Evolutionary conservation across 2,329 filamentous ascomycete species (phyloP).

Genomic region (Pestalotiopsis sp.): DNA sequence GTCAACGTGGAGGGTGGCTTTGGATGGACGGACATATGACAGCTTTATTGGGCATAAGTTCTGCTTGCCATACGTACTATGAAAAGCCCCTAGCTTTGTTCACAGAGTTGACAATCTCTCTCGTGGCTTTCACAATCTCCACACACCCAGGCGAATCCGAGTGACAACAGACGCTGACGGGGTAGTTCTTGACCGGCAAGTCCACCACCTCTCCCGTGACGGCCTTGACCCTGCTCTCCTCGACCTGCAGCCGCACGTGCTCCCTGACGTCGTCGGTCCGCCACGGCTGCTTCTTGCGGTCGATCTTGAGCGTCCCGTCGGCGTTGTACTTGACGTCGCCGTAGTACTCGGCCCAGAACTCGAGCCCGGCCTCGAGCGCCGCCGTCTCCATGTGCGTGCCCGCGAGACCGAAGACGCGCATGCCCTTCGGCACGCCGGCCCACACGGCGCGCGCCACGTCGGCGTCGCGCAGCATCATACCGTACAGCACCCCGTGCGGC

Average conservation of each 20-base stretch:
- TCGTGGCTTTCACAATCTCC: constrained; percentile 42
- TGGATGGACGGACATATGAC: no score
- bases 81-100: constrained; percentile 24
- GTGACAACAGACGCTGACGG: constrained; percentile 46
- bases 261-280: constrained; percentile 38
- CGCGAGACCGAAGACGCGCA: constrained; percentile 26
- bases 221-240: constrained; percentile 40
- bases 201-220: constrained; percentile 39
- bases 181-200: constrained; percentile 41
- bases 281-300: constrained; percentile 58
- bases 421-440: constrained; percentile 23
- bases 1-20: no score
- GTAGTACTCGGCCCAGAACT: constrained; percentile 29
- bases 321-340: constrained; percentile 28
- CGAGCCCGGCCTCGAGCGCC: constrained; percentile 22
- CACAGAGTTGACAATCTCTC: constrained; percentile 40
- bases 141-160: constrained; percentile 47
- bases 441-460: constrained; percentile 26
- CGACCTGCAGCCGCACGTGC: constrained; percentile 42
- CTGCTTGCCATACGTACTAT: no score
- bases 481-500: constrained; percentile 26
- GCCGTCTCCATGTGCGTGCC: constrained; percentile 28
- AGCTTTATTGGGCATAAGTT: no score
- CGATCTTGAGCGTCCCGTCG: constrained; percentile 30
- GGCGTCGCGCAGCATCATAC: constrained; percentile 27